Conservation (phyloP, 257 asterid genomes). For the Scutellaria baicalensis region DNA sequence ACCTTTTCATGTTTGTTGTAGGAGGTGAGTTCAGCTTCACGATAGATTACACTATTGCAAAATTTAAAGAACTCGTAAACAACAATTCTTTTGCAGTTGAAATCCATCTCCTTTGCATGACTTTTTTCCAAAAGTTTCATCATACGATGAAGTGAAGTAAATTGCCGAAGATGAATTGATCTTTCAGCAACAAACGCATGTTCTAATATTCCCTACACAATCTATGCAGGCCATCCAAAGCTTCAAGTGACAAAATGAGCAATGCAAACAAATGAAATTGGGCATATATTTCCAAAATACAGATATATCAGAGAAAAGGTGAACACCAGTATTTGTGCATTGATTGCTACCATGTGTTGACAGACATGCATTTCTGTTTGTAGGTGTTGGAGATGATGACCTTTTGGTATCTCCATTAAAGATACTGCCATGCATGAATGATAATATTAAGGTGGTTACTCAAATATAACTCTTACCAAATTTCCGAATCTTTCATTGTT, state of each 20-base stretch:
- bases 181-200: not conserved
- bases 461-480: not conserved
- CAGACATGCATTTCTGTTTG: conserved; percentile 7
- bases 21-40: conserved; percentile 21
- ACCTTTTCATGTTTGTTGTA: conserved; percentile 10
- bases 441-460: not conserved
- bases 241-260: not conserved
- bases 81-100: not conserved
- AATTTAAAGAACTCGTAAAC: not conserved
- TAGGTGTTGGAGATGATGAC: conserved; percentile 14
- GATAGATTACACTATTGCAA: not conserved
- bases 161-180: not conserved
- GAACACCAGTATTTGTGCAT: not conserved
- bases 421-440: conserved; percentile 1
- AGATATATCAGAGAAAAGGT: conserved; percentile 5
- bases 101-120: no score
- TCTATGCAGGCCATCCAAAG: conserved; percentile 1
- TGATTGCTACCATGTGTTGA: not conserved
- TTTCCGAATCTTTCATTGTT: not conserved
- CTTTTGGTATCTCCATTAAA: not conserved
- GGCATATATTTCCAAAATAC: not conserved
- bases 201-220: not conserved
- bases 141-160: not conserved
- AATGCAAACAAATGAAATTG: not conserved
- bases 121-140: no score